These are phyloP conservation scores for Bocquillonia castaneifolia DNA, from an alignment of 441 rosid species.

Conservation along the genomic window DNA sequence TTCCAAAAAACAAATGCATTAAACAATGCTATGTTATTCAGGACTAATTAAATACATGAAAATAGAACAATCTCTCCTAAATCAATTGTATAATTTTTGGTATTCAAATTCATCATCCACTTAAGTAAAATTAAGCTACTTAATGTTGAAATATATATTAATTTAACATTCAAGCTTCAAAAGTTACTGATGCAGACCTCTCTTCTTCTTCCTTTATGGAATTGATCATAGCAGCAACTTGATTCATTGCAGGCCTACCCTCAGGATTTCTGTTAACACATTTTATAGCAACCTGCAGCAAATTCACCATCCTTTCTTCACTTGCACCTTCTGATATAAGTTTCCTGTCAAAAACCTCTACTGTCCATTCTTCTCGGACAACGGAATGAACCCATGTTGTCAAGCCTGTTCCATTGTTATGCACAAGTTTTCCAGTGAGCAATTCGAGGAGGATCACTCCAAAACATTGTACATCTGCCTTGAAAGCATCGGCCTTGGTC, in stretches of 20 bases:
- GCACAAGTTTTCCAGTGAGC: conserved; percentile 44
- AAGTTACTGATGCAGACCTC: conserved; percentile 29
- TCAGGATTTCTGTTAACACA: conserved; percentile 36
- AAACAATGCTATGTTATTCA: too few relatives aligned
- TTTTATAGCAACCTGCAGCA: conserved; percentile 58
- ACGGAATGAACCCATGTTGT: conserved; percentile 53
- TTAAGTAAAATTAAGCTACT: too few relatives aligned
- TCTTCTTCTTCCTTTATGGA: conserved; percentile 55
- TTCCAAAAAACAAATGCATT: neutral
- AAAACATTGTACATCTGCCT: conserved; percentile 40
- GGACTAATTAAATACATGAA: neutral
- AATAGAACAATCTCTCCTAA: neutral
- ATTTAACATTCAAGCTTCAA: conserved; percentile 16
- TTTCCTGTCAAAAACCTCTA: conserved; percentile 50
- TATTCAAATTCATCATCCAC: neutral
- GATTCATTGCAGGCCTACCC: conserved; percentile 40
- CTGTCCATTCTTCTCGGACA: conserved; percentile 60
- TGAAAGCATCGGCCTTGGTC: conserved; percentile 21
- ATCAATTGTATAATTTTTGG: neutral
- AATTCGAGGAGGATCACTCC: conserved; percentile 56
- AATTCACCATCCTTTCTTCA: conserved; percentile 54
- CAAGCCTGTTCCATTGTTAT: conserved; percentile 40
- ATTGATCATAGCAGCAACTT: conserved; percentile 42
- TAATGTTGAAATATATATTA: too few relatives aligned
- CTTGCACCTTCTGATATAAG: conserved; percentile 44